A percentile compares a stretch with the other conserved stretches of the same genome.
Evolutionary conservation across 306 rosid species (phyloP).

Genomic region (Quercus berberidifolia): DNA sequence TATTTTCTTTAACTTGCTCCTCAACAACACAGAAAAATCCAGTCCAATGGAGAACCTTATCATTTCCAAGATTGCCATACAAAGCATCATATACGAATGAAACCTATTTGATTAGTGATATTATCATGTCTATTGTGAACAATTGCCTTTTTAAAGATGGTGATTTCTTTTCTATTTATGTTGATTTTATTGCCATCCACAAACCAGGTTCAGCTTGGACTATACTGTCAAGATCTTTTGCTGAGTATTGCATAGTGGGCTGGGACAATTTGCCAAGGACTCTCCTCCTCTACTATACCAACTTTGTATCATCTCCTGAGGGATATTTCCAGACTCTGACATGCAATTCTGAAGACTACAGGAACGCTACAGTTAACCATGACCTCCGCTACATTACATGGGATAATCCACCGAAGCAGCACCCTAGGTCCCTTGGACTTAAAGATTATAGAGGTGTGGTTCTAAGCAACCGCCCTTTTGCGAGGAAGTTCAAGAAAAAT

Average conservation of each 20-base stretch:
- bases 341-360: constrained; percentile 70
- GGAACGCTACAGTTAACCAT: constrained; percentile 75
- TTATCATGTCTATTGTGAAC: neutral
- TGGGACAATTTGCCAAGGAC: constrained; percentile 96
- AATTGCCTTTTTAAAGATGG: too few species aligned
- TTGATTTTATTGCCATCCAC: neutral
- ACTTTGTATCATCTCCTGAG: constrained; percentile 88
- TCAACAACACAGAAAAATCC: too few species aligned
- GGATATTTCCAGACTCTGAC: constrained; percentile 85
- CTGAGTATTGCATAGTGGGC: constrained; percentile 77
- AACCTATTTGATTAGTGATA: neutral
- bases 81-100: neutral
- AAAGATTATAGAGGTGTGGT: constrained; percentile 56
- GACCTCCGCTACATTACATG: constrained; percentile 89
- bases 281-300: constrained; percentile 88
- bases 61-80: too few species aligned
- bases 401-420: constrained; percentile 95
- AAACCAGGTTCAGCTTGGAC: constrained; percentile 93
- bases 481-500: constrained; percentile 74
- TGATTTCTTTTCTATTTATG: neutral
- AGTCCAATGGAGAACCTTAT: too few species aligned
- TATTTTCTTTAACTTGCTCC: too few species aligned
- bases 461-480: constrained; percentile 72
- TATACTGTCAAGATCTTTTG: constrained; percentile 76
- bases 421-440: constrained; percentile 72